Evolutionary conservation across 2,329 filamentous ascomycete genomes (phyloP).

Genomic region (Stachybotrys elegans): DNA sequence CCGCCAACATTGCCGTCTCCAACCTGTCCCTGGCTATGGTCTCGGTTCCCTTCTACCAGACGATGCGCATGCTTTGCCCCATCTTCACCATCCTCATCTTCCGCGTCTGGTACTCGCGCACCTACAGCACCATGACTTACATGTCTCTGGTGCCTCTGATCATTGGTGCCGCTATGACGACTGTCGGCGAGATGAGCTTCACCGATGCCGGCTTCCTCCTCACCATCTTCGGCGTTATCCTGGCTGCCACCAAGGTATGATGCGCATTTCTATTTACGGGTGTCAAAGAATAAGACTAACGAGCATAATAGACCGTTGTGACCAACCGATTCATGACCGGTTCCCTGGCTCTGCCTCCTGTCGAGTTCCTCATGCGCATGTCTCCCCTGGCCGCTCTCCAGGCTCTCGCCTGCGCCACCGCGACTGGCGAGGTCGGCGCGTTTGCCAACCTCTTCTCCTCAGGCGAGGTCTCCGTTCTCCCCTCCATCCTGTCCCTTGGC

Average conservation of each 20-base stretch:
- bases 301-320: constrained; percentile 43
- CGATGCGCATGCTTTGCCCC: constrained; percentile 56
- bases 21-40: constrained; percentile 58
- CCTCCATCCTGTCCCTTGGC: constrained; percentile 35
- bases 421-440: constrained; percentile 45
- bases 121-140: constrained; percentile 52
- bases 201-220: constrained; percentile 52
- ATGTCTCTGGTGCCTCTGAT: constrained; percentile 57
- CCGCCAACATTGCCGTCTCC: constrained; percentile 59
- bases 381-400: constrained; percentile 55
- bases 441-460: constrained; percentile 31
- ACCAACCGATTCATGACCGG: constrained; percentile 63
- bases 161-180: constrained; percentile 53
- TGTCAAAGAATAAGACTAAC: constrained; percentile 10
- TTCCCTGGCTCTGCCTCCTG: constrained; percentile 48
- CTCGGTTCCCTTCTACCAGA: constrained; percentile 62
- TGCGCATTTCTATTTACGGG: not conserved
- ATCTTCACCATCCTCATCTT: constrained; percentile 59
- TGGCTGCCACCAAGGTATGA: constrained; percentile 49
- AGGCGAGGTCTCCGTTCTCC: constrained; percentile 27
- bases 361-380: constrained; percentile 59
- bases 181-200: constrained; percentile 58
- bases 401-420: constrained; percentile 45
- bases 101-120: constrained; percentile 48
- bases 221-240: constrained; percentile 48